Evolutionary conservation across 768 basidiomycete genomes (phyloP).

Genomic region (Asterophora lycoperdoides): DNA sequence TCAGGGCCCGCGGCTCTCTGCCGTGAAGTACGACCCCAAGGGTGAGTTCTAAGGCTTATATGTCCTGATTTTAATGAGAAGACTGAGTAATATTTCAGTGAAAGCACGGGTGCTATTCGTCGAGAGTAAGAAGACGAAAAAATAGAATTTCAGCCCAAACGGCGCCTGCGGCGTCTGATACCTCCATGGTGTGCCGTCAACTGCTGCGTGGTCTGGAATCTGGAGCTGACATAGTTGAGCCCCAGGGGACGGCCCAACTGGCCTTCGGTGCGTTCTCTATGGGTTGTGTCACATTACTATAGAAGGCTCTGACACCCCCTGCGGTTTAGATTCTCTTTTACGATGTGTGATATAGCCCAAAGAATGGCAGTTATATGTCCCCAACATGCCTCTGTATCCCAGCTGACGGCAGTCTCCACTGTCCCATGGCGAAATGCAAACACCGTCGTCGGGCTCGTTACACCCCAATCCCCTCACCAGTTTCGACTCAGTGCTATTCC

Average conservation of each 20-base stretch:
- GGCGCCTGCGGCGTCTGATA: background rate
- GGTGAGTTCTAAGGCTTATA: slow-evolving; percentile 44
- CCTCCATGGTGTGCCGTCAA: no score
- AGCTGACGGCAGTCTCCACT: no score
- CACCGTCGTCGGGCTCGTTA: no score
- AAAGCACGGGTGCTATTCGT: slow-evolving; percentile 73
- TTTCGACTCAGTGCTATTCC: no score
- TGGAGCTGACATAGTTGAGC: background rate
- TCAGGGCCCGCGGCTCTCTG: slow-evolving; percentile 71
- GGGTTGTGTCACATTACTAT: background rate
- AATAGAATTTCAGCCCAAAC: slow-evolving; percentile 20
- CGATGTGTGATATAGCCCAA: background rate
- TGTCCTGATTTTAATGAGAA: background rate
- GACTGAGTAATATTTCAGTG: slow-evolving; percentile 35
- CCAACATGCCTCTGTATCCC: no score
- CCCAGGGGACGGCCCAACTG: background rate
- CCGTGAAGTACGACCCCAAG: slow-evolving; percentile 89
- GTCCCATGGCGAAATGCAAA: no score
- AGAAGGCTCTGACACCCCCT: no score
- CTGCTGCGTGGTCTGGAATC: background rate
- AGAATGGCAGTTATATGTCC: no score
- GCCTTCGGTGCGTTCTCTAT: background rate
- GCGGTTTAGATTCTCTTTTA: background rate
- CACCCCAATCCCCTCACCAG: no score
- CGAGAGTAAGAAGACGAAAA: slow-evolving; percentile 73